Conservation (phyloP, 768 basidiomycete species). For the Ramaria sp. region DNA sequence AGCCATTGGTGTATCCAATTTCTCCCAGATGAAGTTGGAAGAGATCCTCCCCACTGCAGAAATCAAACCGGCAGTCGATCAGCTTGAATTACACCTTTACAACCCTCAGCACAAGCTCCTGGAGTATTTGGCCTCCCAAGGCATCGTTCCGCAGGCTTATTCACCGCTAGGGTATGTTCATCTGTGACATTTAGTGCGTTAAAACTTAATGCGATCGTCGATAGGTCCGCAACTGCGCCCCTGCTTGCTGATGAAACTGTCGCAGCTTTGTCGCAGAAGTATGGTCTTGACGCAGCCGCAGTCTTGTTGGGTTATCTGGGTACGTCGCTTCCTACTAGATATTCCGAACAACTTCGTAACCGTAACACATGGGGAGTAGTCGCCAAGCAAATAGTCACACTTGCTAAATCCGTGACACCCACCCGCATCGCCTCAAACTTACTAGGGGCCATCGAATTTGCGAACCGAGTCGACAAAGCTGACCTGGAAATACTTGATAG, state of each 20-base stretch:
- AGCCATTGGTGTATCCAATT: constrained; percentile 77
- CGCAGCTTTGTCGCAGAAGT: constrained; percentile 48
- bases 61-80: constrained; percentile 26
- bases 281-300: constrained; percentile 48
- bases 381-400: constrained; percentile 48
- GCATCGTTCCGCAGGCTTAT: constrained; percentile 67
- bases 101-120: constrained; percentile 56
- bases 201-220: not conserved
- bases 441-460: constrained; percentile 37
- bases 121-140: constrained; percentile 47
- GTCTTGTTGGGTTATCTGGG: constrained; percentile 48
- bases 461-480: constrained; percentile 32
- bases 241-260: constrained; percentile 53
- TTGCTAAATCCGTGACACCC: constrained; percentile 70
- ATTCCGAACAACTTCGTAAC: not conserved
- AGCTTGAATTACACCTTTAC: constrained; percentile 60
- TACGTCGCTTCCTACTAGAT: not conserved
- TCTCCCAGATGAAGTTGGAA: constrained; percentile 52
- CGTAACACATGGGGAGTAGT: constrained; percentile 28
- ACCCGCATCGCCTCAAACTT: constrained; percentile 53
- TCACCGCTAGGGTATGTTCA: constrained; percentile 47
- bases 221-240: constrained; percentile 52
- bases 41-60: constrained; percentile 43
- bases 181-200: constrained; percentile 4
- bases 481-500: constrained; percentile 50